These are phyloP conservation scores for Pseudozyma pruni DNA, from an alignment of 1,284 basidiomycete genomes.

Conservation along the genomic window DNA sequence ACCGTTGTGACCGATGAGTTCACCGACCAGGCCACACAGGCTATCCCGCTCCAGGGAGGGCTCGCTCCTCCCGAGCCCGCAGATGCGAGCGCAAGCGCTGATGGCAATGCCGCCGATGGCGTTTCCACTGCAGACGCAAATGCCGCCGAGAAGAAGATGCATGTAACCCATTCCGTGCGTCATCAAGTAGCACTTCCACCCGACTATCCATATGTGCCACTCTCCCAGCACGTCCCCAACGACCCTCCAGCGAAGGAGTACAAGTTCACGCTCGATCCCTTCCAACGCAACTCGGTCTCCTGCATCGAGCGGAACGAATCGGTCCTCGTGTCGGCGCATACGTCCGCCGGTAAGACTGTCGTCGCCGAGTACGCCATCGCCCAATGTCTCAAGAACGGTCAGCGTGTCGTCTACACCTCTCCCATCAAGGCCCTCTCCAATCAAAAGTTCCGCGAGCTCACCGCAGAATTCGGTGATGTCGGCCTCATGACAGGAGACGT, in stretches of 20 bases:
- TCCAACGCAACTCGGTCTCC: constrained; percentile 92
- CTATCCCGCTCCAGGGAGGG: constrained; percentile 31
- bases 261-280: constrained; percentile 96
- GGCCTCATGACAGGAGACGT: constrained; percentile 99
- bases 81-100: constrained; percentile 1
- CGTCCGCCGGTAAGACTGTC: constrained; percentile 97
- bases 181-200: constrained; percentile 96
- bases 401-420: constrained; percentile 98
- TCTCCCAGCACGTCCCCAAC: constrained; percentile 89
- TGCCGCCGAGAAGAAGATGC: constrained; percentile 47
- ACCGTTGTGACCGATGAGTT: constrained; percentile 60
- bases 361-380: constrained; percentile 99
- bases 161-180: constrained; percentile 72
- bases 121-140: constrained; percentile 22
- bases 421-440: constrained; percentile 99
- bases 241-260: constrained; percentile 91
- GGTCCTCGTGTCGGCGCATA: constrained; percentile 98
- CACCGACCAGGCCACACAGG: constrained; percentile 44
- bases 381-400: constrained; percentile 88
- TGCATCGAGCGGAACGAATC: constrained; percentile 97
- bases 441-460: constrained; percentile 98
- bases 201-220: constrained; percentile 88
- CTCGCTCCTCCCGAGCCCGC: constrained; percentile 22
- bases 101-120: constrained; percentile 3
- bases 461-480: constrained; percentile 95